phyloP scores from a whole-genome alignment of 768 basidiomycete species.

The Dioszegia crocea region DNA sequence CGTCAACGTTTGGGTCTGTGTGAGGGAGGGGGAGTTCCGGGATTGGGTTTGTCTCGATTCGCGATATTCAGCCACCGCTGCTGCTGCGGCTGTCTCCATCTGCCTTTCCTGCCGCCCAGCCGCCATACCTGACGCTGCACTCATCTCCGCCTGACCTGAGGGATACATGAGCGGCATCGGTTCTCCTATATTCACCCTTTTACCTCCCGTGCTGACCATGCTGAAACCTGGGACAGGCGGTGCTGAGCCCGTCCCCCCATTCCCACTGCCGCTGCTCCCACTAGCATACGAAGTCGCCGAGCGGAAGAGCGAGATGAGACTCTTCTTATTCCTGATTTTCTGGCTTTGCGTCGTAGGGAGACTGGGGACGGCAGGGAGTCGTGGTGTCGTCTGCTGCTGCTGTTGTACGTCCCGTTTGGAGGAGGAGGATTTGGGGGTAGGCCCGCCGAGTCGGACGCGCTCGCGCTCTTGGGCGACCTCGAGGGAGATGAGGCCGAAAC shows the following conservation, averaged over 20 bases:
- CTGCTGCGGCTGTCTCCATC: neutral
- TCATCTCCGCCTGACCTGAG: too few relatives aligned
- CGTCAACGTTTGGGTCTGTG: neutral
- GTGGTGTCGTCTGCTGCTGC: neutral
- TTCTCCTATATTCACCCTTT: constrained; percentile 3
- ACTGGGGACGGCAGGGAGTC: constrained; percentile 4
- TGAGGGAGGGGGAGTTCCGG: neutral
- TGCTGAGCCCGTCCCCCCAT: neutral
- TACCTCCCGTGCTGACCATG: constrained; percentile 9
- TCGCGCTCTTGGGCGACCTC: constrained; percentile 31
- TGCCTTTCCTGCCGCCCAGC: neutral
- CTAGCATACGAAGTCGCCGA: constrained; percentile 1
- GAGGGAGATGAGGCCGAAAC: constrained; percentile 30
- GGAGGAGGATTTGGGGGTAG: constrained; percentile 1
- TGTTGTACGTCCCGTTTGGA: neutral
- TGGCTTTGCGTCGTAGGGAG: constrained; percentile 6
- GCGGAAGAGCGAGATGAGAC: constrained; percentile 10
- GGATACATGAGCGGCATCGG: constrained; percentile 4
- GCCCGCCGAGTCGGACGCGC: constrained; percentile 2
- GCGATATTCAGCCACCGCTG: neutral
- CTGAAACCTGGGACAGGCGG: constrained; percentile 7
- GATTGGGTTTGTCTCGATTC: neutral
- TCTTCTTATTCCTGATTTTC: constrained; percentile 7
- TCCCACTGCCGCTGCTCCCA: neutral
- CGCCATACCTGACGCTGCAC: neutral